A percentile compares a stretch with the other conserved stretches of the same genome.
Conservation (phyloP, 108 stramenopile genomes). For the Nitzschia sp. region DNA sequence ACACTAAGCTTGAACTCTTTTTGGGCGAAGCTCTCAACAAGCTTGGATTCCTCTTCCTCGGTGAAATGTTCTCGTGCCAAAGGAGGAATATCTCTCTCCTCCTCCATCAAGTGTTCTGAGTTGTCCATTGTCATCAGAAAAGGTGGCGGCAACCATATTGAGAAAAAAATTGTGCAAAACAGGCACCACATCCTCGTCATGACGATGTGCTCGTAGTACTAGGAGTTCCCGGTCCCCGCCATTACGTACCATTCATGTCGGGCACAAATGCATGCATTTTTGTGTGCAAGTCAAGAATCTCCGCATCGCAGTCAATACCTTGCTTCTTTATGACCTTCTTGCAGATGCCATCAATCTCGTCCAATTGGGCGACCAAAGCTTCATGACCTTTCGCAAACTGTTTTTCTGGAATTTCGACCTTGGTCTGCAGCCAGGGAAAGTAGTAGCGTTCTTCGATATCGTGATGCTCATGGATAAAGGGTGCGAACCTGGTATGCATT, state of each 20-base stretch:
- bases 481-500: constrained; percentile 16
- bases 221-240: no score
- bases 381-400: constrained; percentile 25
- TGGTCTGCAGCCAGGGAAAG: constrained; percentile 47
- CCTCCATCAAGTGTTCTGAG: constrained; percentile 40
- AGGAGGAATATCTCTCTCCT: constrained; percentile 30
- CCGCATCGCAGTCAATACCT: constrained; percentile 22
- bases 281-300: constrained; percentile 25
- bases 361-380: constrained; percentile 30
- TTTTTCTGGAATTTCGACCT: constrained; percentile 29
- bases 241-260: constrained; percentile 24
- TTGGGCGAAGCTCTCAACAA: constrained; percentile 26
- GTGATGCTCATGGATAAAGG: constrained; percentile 32
- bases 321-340: constrained; percentile 27
- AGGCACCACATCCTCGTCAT: no score
- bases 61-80: constrained; percentile 37
- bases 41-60: constrained; percentile 28
- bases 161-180: no score
- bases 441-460: constrained; percentile 38
- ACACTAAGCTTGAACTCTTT: constrained; percentile 5
- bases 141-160: neutral
- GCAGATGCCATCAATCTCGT: constrained; percentile 23
- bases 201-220: no score
- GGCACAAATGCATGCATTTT: constrained; percentile 23
- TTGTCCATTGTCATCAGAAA: neutral